phyloP scores from a whole-genome alignment of 345 rosid species.

The Limnanthes douglasii region DNA sequence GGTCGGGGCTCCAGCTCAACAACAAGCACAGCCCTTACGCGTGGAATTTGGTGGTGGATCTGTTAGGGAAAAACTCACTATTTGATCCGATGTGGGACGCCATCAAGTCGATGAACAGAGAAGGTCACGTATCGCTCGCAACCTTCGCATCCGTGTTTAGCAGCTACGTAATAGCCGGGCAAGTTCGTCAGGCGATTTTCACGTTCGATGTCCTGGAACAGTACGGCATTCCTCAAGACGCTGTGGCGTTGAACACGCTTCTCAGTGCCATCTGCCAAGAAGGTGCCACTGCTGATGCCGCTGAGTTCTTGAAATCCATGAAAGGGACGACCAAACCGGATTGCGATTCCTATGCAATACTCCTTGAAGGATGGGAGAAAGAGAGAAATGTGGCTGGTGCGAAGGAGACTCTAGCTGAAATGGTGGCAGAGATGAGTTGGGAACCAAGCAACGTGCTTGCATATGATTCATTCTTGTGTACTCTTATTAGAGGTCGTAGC shows the following conservation, averaged over 20 bases:
- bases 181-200: slow-evolving; percentile 24
- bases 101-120: slow-evolving; percentile 30
- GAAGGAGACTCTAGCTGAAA: slow-evolving; percentile 19
- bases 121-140: slow-evolving; percentile 32
- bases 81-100: slow-evolving; percentile 75
- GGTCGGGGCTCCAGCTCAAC: slow-evolving; percentile 33
- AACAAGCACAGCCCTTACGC: slow-evolving; percentile 43
- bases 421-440: slow-evolving; percentile 43
- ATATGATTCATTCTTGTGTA: slow-evolving; percentile 28
- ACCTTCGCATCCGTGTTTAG: slow-evolving; percentile 53
- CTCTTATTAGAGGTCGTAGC: slow-evolving; percentile 22
- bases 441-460: slow-evolving; percentile 37
- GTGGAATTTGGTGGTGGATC: slow-evolving; percentile 58
- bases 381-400: slow-evolving; percentile 23
- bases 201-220: slow-evolving; percentile 42
- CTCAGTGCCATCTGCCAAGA: slow-evolving; percentile 54
- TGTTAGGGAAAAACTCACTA: slow-evolving; percentile 35
- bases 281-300: slow-evolving; percentile 23
- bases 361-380: slow-evolving; percentile 55
- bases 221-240: slow-evolving; percentile 25
- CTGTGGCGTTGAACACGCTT: slow-evolving; percentile 38
- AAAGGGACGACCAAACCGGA: slow-evolving; percentile 29
- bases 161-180: slow-evolving; percentile 28
- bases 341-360: slow-evolving; percentile 31
- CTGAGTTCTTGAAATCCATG: slow-evolving; percentile 20